These are phyloP conservation scores for Mrakia hoshinonis DNA, from an alignment of 768 basidiomycete species.

Conservation along the genomic window DNA sequence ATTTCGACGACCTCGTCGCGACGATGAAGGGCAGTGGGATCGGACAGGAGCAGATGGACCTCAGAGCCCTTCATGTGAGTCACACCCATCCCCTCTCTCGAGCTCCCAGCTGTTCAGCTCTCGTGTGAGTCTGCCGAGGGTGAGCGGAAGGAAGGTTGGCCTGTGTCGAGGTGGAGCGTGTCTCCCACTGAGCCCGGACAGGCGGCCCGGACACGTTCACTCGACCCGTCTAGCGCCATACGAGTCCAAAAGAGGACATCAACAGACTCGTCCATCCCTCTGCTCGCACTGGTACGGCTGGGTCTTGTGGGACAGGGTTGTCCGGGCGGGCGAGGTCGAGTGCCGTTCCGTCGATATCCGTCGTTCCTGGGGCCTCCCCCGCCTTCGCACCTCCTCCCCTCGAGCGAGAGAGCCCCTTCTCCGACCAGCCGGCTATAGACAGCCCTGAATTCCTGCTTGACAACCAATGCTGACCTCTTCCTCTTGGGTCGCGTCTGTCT, in stretches of 20 bases:
- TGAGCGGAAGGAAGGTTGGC: background rate
- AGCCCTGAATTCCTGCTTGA: background rate
- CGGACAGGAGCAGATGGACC: conserved; percentile 25
- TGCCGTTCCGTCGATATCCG: background rate
- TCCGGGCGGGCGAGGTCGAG: background rate
- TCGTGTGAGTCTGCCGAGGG: background rate
- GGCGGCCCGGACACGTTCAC: background rate
- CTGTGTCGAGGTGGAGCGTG: background rate
- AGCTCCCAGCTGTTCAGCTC: background rate
- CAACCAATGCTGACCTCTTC: background rate
- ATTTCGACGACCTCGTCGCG: conserved; percentile 29
- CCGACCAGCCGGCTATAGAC: background rate
- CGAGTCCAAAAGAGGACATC: background rate
- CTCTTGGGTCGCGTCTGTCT: background rate
- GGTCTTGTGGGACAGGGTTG: background rate
- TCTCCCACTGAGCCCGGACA: background rate
- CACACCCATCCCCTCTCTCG: background rate
- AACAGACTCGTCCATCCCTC: background rate
- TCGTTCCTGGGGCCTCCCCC: conserved; percentile 3
- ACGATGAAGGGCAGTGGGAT: conserved; percentile 27
- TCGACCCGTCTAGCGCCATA: background rate
- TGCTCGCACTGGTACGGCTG: background rate
- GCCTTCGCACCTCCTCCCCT: background rate
- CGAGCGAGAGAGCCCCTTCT: background rate
- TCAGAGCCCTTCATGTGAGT: conserved; percentile 26